Evolutionary conservation across 2,329 filamentous ascomycete species (phyloP).

Genomic region (Aquanectria penicillioides): DNA sequence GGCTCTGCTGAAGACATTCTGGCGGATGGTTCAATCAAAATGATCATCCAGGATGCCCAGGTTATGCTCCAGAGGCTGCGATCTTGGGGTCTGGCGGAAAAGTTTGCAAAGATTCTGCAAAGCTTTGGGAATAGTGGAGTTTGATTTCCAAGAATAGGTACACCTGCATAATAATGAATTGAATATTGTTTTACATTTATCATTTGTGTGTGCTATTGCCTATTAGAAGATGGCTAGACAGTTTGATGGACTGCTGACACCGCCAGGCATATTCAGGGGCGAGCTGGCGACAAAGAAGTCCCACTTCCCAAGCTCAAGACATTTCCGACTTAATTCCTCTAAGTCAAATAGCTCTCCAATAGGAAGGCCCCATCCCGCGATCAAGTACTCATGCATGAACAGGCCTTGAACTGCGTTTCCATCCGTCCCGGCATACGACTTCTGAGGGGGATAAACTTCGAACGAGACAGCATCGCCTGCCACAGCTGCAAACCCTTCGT

Average conservation of each 20-base stretch:
- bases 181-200: not conserved
- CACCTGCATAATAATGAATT: no score
- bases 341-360: constrained; percentile 48
- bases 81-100: constrained; percentile 43
- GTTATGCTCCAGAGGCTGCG: constrained; percentile 34
- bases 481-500: constrained; percentile 63
- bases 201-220: not conserved
- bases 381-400: constrained; percentile 56
- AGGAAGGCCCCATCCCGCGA: constrained; percentile 58
- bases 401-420: constrained; percentile 29
- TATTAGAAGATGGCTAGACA: constrained; percentile 53
- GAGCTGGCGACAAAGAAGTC: constrained; percentile 59
- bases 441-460: constrained; percentile 57
- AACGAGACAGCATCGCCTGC: constrained; percentile 64
- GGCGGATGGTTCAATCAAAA: constrained; percentile 20
- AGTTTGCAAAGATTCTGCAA: constrained; percentile 41
- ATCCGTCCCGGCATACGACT: constrained; percentile 39
- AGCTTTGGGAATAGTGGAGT: constrained; percentile 19
- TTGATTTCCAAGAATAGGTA: not conserved
- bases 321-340: constrained; percentile 52
- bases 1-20: constrained; percentile 36
- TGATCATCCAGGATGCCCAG: constrained; percentile 39
- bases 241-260: constrained; percentile 57
- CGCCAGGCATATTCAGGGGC: constrained; percentile 58
- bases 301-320: constrained; percentile 60